phyloP scores from a whole-genome alignment of 1,284 basidiomycete species.

The Fomitopsis palustris region DNA sequence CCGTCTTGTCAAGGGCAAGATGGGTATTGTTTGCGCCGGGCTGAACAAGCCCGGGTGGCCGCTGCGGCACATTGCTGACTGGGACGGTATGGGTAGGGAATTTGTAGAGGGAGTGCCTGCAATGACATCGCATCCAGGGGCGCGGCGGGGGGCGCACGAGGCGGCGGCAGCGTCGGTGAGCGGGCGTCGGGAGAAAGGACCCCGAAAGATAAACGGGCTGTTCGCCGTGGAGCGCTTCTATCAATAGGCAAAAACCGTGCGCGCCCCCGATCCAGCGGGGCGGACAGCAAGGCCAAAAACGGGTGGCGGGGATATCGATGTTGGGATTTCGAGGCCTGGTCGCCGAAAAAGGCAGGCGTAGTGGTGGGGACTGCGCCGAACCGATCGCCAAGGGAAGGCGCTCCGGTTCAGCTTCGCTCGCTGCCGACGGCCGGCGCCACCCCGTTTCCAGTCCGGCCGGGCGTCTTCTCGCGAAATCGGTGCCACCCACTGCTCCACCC shows the following conservation, averaged over 20 bases:
- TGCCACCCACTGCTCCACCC: slow-evolving; percentile 1
- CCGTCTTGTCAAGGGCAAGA: no score
- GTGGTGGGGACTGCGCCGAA: not conserved
- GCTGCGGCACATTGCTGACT: not conserved
- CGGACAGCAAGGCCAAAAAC: not conserved
- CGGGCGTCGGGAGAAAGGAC: not conserved
- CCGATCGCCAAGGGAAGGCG: not conserved
- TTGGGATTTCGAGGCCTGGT: not conserved
- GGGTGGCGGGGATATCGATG: not conserved
- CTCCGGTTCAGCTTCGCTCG: not conserved
- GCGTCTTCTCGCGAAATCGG: not conserved
- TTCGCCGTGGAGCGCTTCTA: slow-evolving; percentile 1
- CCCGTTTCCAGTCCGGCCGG: not conserved
- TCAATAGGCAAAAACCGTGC: not conserved
- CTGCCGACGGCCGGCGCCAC: slow-evolving; percentile 5
- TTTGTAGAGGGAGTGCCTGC: not conserved
- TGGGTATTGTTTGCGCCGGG: not conserved
- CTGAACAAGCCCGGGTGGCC: not conserved
- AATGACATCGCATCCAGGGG: not conserved
- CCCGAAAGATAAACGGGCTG: not conserved
- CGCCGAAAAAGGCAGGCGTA: not conserved
- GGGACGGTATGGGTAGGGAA: not conserved
- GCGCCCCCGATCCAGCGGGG: not conserved
- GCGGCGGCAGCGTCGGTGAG: not conserved
- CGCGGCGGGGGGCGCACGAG: not conserved